Base-by-base conservation (phyloP, 129 eudicot genomes). In the Artemisia argyi region DNA sequence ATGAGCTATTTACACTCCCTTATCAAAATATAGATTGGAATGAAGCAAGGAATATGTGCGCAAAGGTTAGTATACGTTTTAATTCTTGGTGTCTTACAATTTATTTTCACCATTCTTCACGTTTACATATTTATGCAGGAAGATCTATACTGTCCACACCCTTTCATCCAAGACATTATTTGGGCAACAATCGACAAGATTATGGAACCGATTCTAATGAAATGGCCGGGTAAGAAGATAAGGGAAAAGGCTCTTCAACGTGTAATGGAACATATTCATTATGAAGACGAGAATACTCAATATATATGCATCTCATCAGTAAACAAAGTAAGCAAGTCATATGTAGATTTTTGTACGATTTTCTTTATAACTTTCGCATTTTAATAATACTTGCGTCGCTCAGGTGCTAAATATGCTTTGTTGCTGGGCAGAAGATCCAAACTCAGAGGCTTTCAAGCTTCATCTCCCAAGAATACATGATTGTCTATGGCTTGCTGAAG, bases 351-450 rank as follows among this genome's bases (percentile, higher is more conserved):
- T 59, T 20, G 60, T 47, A 68, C 42, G 35, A 30, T 30, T 30
- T 30, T 30, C 35, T 30, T 30, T 30, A 30, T 30, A 30, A 30
- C 6, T 30, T 30, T 30, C 0, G 35, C 35, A 30, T 30, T 30
- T 30, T 30, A 30, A 30, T 30, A 30, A 30, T 30, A 30, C 35
- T 4, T 30, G 35, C 2, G 46, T 39, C 2, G 7, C 46, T 71
- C 90, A 94, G 98, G 96, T 88, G 60, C 66, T 95, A 74, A 90
- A 95, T 78, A 95, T 95, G 97, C 88, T 95, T 60, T 90, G 97
- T 76, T 90, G 99, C 78, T 95, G 97, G 97, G 91, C 77, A 50
- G 99, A 95, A 84, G 99, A 95, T 79, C 99, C 89, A 69, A 86
- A 95, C 83, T 95, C 99, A 46, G 91, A 86, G 82, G 97, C 97